Conservation (phyloP, 2,329 filamentous ascomycete species). For the Phoma sp. region DNA sequence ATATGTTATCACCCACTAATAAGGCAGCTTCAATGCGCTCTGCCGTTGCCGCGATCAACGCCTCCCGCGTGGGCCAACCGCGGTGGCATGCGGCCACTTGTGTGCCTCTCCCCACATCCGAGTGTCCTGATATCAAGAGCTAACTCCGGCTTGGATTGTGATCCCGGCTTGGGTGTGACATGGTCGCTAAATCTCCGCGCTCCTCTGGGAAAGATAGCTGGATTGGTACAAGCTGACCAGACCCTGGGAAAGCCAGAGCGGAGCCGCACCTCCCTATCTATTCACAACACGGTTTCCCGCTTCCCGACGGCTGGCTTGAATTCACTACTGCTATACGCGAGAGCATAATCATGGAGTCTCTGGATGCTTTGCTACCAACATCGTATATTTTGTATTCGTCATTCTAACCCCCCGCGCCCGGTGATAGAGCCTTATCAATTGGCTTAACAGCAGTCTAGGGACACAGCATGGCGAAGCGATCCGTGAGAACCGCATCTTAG, state of each 20-base stretch:
- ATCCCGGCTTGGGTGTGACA: too few relatives aligned
- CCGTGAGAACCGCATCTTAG: neutral
- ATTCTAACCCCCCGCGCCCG: neutral
- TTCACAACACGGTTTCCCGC: neutral
- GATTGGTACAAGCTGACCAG: constrained; percentile 4
- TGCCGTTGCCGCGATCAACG: neutral
- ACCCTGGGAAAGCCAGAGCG: neutral
- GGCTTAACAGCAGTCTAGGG: constrained; percentile 2
- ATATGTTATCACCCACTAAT: too few relatives aligned
- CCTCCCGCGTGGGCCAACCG: constrained; percentile 1
- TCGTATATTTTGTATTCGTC: neutral
- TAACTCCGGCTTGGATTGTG: too few relatives aligned
- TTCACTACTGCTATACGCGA: neutral
- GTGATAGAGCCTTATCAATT: constrained; percentile 6
- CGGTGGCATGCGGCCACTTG: constrained; percentile 1
- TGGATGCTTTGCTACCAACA: neutral
- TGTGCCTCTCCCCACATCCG: constrained; percentile 3
- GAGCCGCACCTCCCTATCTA: constrained; percentile 5
- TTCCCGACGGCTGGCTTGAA: constrained; percentile 3
- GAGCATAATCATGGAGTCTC: too few relatives aligned
- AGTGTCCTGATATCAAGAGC: neutral
- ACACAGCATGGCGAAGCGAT: neutral
- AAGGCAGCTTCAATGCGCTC: too few relatives aligned
- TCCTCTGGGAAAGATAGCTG: constrained; percentile 6
- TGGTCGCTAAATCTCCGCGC: neutral